phyloP scores from a whole-genome alignment of 2,329 filamentous ascomycete species.

The Penicillium sp. region DNA sequence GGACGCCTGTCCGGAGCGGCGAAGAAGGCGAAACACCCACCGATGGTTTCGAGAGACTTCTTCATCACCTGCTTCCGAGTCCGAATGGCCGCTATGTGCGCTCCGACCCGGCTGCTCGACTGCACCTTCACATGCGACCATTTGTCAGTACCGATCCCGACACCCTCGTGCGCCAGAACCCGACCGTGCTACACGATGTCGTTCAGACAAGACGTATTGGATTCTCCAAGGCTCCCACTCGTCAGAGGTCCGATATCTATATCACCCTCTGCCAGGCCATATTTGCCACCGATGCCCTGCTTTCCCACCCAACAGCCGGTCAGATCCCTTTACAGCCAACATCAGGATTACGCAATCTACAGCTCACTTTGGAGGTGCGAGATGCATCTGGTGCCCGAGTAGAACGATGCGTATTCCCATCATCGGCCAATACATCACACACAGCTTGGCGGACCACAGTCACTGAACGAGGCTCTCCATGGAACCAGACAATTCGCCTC shows the following conservation, averaged over 20 bases:
- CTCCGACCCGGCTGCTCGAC: constrained; percentile 64
- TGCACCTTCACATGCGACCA: constrained; percentile 72
- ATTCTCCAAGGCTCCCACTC: constrained; percentile 85
- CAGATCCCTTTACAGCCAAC: constrained; percentile 65
- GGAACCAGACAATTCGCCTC: constrained; percentile 83
- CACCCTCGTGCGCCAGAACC: constrained; percentile 73
- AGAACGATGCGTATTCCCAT: constrained; percentile 78
- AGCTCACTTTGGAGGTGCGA: constrained; percentile 84
- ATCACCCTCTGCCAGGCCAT: constrained; percentile 73
- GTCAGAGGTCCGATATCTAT: constrained; percentile 89
- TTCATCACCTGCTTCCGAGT: constrained; percentile 68
- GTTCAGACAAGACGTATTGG: constrained; percentile 81
- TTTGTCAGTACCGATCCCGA: constrained; percentile 76
- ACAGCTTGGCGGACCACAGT: constrained; percentile 87
- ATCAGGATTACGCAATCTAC: constrained; percentile 66
- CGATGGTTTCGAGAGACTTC: constrained; percentile 66
- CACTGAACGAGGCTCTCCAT: constrained; percentile 69
- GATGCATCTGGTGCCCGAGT: constrained; percentile 71
- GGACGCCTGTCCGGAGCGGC: constrained; percentile 56
- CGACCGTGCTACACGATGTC: constrained; percentile 77
- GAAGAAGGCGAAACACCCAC: constrained; percentile 54
- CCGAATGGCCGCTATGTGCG: constrained; percentile 68
- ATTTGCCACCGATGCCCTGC: constrained; percentile 61
- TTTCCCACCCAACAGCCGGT: constrained; percentile 70
- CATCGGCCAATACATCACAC: constrained; percentile 69